Evolutionary conservation across 805 yeast species (phyloP).

Genomic region (Priceomyces fermenticarens): DNA sequence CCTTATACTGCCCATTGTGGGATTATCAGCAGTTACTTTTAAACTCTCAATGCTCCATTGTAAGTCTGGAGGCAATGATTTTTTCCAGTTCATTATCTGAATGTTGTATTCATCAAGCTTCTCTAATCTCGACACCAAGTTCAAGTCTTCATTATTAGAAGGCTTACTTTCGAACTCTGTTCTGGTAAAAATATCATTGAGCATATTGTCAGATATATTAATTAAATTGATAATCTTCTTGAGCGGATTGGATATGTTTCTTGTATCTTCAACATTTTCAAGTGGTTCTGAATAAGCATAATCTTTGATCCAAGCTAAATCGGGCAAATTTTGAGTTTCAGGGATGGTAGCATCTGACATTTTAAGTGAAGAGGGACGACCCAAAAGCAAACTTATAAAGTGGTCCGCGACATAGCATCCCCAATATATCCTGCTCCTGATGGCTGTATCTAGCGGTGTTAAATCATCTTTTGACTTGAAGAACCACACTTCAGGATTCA

Average conservation of each 20-base stretch:
- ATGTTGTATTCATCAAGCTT: slow-evolving; percentile 46
- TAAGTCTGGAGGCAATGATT: slow-evolving; percentile 44
- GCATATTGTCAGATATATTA: slow-evolving; percentile 43
- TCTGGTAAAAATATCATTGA: slow-evolving; percentile 43
- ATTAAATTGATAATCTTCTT: slow-evolving; percentile 41
- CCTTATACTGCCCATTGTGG: slow-evolving; percentile 50
- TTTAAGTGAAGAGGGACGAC: slow-evolving; percentile 55
- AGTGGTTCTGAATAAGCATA: slow-evolving; percentile 38
- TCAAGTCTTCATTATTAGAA: slow-evolving; percentile 34
- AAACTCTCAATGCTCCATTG: slow-evolving; percentile 47
- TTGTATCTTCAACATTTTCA: slow-evolving; percentile 15
- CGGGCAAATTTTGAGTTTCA: slow-evolving; percentile 58
- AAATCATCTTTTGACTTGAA: slow-evolving; percentile 36
- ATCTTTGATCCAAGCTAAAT: slow-evolving; percentile 60
- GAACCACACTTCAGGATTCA: slow-evolving; percentile 61
- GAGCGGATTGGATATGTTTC: slow-evolving; percentile 43
- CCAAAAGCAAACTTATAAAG: slow-evolving; percentile 55
- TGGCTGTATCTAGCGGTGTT: slow-evolving; percentile 50
- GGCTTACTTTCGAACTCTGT: slow-evolving; percentile 28
- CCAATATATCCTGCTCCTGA: slow-evolving; percentile 63
- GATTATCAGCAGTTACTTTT: slow-evolving; percentile 45
- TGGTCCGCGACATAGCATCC: slow-evolving; percentile 66
- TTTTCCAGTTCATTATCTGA: slow-evolving; percentile 52
- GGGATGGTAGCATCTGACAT: slow-evolving; percentile 59
- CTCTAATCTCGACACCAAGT: slow-evolving; percentile 36